Conservation (phyloP, 305 asterid species). For the Caryopteris hybrid region DNA sequence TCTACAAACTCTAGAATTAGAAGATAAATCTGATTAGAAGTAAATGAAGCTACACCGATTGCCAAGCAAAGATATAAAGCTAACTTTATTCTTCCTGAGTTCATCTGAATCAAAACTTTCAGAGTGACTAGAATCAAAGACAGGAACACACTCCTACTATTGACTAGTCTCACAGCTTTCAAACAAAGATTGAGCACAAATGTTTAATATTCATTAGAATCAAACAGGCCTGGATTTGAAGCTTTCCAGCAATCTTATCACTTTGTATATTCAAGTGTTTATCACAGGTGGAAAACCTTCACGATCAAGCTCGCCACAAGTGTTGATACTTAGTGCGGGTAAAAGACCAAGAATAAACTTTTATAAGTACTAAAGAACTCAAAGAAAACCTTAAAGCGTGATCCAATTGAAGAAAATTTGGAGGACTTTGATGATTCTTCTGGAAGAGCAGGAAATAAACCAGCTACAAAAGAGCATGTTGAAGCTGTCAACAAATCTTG, state of each 20-base stretch:
- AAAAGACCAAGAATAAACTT: background rate
- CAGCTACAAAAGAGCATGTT: conserved; percentile 79
- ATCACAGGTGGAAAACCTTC: conserved; percentile 11
- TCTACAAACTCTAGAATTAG: background rate
- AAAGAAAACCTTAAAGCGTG: conserved; percentile 81
- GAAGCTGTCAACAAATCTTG: conserved; percentile 94
- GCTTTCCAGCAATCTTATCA: background rate
- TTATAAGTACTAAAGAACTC: conserved; percentile 9
- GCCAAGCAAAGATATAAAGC: background rate
- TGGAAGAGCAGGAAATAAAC: conserved; percentile 91
- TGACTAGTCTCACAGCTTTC: background rate
- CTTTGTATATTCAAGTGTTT: background rate
- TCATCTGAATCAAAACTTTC: background rate
- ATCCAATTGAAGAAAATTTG: conserved; percentile 97
- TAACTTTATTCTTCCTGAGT: background rate
- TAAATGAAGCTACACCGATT: background rate
- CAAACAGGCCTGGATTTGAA: conserved; percentile 2
- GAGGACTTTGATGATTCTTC: conserved; percentile 96
- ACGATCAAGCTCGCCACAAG: conserved; percentile 4
- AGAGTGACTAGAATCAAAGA: background rate
- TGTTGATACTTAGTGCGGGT: conserved; percentile 1
- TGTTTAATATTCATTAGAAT: background rate
- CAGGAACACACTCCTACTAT: background rate
- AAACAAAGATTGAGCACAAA: conserved; percentile 2
- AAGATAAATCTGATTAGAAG: background rate